Base-by-base conservation (phyloP, 2,329 filamentous ascomycete species). In the Aspergillus pseudoglaucus region DNA sequence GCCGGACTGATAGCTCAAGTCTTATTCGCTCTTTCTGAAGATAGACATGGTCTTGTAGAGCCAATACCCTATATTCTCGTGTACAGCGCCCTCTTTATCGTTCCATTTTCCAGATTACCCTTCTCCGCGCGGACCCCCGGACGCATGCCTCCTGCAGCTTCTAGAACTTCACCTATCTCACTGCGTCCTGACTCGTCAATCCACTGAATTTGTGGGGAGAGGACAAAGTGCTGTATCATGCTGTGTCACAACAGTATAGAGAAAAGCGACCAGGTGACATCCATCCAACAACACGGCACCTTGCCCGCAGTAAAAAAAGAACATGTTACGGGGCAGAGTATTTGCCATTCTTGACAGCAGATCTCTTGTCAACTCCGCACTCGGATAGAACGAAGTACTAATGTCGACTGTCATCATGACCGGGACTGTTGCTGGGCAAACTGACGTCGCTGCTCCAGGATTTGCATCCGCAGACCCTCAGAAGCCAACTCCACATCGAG, bases 401-500 rank as follows among this genome's bases (percentile, higher is more conserved):
- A 37, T 37, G 9, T 10, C 7, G 9, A 18, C 15, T 17, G 33
- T 7, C 17, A 20, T 39, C 37, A 39, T 20, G 37, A 12, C 37
- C 37, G 37, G 18, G 37, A 27, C 46, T 64, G 59, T 43, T 67
- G 61, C 53, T 66, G 65, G 20, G 67, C 66, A 42, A 61, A 52
- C 48, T 67, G 62, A 38, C 68, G 63, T 51, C 84, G 77, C 64
- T 78, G 77, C 58, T 84, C 81, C 51, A 89, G 62, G 45, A 89
- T 80, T 68, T 87, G 78, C 57, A 74, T 72, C 62, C 82, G 77
- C 59, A 96, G 60, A 43, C 76, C 78, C 69, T 95, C 88, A 8
- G 84, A 85, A 0, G 90, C 93, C 46, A 91, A 77, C 74, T 96
- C 88, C 0, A 88, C 87, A 78, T 96, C 90, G 35, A 97, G 72